phyloP scores from a whole-genome alignment of 2,329 filamentous ascomycete species.

The Aurifilum marmelostoma region DNA sequence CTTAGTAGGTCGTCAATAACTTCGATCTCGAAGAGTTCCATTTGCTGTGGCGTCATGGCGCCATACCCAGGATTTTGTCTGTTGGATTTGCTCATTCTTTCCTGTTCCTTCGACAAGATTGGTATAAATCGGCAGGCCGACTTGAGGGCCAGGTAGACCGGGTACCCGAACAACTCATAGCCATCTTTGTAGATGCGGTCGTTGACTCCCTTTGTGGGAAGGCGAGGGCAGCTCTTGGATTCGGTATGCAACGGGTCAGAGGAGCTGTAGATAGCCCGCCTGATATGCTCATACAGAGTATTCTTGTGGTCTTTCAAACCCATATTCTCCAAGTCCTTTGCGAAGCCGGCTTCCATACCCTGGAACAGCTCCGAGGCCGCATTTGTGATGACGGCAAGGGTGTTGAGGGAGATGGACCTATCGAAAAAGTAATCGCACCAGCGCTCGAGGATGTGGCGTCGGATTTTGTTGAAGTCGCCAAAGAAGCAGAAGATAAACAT shows the following conservation, averaged over 20 bases:
- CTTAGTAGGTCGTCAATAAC: neutral
- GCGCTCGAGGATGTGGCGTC: conserved; percentile 36
- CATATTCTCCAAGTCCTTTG: conserved; percentile 29
- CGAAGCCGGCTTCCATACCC: conserved; percentile 35
- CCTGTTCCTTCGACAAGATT: conserved; percentile 35
- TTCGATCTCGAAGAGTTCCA: conserved; percentile 26
- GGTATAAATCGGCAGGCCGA: conserved; percentile 30
- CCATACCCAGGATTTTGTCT: conserved; percentile 31
- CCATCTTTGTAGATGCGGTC: conserved; percentile 36
- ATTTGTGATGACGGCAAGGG: conserved; percentile 38
- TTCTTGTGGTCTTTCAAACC: conserved; percentile 4
- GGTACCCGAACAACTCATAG: conserved; percentile 36
- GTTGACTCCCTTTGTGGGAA: conserved; percentile 30
- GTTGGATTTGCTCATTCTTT: conserved; percentile 28
- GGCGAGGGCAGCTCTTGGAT: no score
- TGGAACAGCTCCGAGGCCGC: conserved; percentile 40
- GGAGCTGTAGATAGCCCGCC: neutral
- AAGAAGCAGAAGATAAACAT: conserved; percentile 43
- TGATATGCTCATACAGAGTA: conserved; percentile 1
- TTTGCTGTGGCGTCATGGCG: conserved; percentile 28
- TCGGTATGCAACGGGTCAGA: no score
- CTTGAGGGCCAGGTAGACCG: conserved; percentile 31
- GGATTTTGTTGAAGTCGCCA: conserved; percentile 39
- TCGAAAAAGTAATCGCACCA: conserved; percentile 40
- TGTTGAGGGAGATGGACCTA: conserved; percentile 33